phyloP scores from a whole-genome alignment of 2,329 filamentous ascomycete species.

The Daldinia sp. region DNA sequence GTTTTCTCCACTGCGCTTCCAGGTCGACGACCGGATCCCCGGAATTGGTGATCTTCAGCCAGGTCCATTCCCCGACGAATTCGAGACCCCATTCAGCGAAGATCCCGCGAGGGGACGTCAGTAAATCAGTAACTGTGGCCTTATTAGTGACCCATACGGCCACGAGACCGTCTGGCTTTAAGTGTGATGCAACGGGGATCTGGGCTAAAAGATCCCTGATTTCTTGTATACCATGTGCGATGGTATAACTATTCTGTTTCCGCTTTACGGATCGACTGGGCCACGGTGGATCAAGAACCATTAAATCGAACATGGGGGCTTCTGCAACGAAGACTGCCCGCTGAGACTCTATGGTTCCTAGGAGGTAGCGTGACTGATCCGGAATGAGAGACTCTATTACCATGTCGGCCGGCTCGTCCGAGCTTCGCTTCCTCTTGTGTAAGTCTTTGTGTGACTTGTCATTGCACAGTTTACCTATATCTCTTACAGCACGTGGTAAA shows the following conservation, averaged over 20 bases:
- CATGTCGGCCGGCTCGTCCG: slow-evolving; percentile 7
- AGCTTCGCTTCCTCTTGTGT: slow-evolving; percentile 30
- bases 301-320: slow-evolving; percentile 68
- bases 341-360: slow-evolving; percentile 57
- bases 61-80: slow-evolving; percentile 75
- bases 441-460: slow-evolving; percentile 10
- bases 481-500: slow-evolving; percentile 50
- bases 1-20: slow-evolving; percentile 72
- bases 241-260: slow-evolving; percentile 60
- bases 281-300: slow-evolving; percentile 83
- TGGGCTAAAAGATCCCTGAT: slow-evolving; percentile 59
- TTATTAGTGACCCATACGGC: slow-evolving; percentile 84
- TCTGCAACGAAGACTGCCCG: slow-evolving; percentile 52
- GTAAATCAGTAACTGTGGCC: slow-evolving; percentile 62
- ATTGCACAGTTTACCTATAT: background rate
- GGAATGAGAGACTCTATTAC: slow-evolving; percentile 49
- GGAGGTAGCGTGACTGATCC: slow-evolving; percentile 54
- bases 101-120: slow-evolving; percentile 62
- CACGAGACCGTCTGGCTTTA: slow-evolving; percentile 65
- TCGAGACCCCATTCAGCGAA: slow-evolving; percentile 74
- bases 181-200: slow-evolving; percentile 64
- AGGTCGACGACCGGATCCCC: slow-evolving; percentile 72
- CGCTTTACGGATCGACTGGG: slow-evolving; percentile 77
- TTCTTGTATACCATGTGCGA: slow-evolving; percentile 55
- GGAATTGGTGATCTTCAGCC: slow-evolving; percentile 74